Base-by-base conservation (phyloP, 148 eudicot genomes). In the Rhododendron vialii region DNA sequence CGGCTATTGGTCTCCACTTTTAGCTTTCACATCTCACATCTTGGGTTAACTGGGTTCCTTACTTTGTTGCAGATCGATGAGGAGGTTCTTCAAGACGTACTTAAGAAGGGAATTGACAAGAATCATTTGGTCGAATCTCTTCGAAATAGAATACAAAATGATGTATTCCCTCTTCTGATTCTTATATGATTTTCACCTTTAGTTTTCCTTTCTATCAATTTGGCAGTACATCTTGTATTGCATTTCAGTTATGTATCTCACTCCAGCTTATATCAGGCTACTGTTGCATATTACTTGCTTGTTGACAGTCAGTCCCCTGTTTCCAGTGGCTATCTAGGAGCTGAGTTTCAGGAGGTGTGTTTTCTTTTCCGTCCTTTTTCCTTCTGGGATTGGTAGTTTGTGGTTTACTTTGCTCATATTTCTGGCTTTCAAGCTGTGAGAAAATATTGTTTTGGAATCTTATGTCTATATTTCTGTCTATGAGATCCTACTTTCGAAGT, bases 71-170 rank as follows among this genome's bases (percentile, higher is more conserved):
- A 96, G 98, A 91, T 92, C 84, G 98, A 96, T 74, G 95, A 93
- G 85, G 98, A 96, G 69, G 91, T 96, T 86, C 90, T 96, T 82
- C 94, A 90, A 85, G 91, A 93, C 86, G 96, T 96, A 88, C 83
- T 93, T 80, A 92, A 81, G 82, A 93, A 92, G 98, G 98, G 98
- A 86, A 91, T 92, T 88, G 98, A 92, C 88, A 87, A 91, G 89
- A 90, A 86, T 88, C 92, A 88, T 82, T 86, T 96, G 86, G 83
- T 94, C 82, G 98, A 94, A 85, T 96, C 98, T 75, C 94, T 96
- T 30, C 93, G 87, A 86, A 95, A 87, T 82, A 89, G 98, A 85
- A 86, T 91, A 83, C 99, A 97, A 87, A 95, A 97, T 91, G 99
- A 97, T 89, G 99, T 97, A 90, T 36, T 36, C 45, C 45, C 55